Evolutionary conservation across 2,329 filamentous ascomycete species (phyloP), one percentile per base, ranked within the genome.

Genomic region (Diaporthe nobilis): DNA sequence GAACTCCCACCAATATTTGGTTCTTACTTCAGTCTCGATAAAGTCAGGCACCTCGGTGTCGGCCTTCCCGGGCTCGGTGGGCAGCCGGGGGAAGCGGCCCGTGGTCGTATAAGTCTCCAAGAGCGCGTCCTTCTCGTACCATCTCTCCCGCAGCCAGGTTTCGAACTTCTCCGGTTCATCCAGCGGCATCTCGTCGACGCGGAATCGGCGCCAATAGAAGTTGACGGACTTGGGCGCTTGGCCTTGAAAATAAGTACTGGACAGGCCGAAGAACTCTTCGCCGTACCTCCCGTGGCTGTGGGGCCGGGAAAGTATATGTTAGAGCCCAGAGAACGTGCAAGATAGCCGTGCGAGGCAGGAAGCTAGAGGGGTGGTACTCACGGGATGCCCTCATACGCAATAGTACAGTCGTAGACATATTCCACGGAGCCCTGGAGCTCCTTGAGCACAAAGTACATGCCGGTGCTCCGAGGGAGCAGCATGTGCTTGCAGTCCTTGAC

Each of bases 351-450:
- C 25, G 25, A 22, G 20, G 13, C 15, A 22, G 20, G 34, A 34
- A 17, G 17, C 5, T 20, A 25, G 28, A 39, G 44, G 47, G 9
- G 2, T 31, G 13, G 34, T 71, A 93, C 95, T 88, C 90, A 96
- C 93, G 94, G 94, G 58, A 98, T 91, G 20, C 97, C 96, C 84
- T 98, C 96, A 82, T 99, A 99, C 6, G 95, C 96, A 74, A 99
- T 93, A 0, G 97, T 98, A 84, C 96, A 98, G 84, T 98, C 95
- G 80, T 98, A 98, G 0, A 98, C 87, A 85, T 94, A 97, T 15
- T 97, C 94, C 0, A 96, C 91, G 0, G 92, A 93, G 12, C 89
- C 90, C 79, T 91, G 91, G 20, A 98, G 86, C 83, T 97, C 92
- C 77, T 92, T 92, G 58, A 98, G 85, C 79, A 94, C 96, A 81